Evolutionary conservation across 768 basidiomycete genomes (phyloP).

Genomic region (Lactarius trivialis): DNA sequence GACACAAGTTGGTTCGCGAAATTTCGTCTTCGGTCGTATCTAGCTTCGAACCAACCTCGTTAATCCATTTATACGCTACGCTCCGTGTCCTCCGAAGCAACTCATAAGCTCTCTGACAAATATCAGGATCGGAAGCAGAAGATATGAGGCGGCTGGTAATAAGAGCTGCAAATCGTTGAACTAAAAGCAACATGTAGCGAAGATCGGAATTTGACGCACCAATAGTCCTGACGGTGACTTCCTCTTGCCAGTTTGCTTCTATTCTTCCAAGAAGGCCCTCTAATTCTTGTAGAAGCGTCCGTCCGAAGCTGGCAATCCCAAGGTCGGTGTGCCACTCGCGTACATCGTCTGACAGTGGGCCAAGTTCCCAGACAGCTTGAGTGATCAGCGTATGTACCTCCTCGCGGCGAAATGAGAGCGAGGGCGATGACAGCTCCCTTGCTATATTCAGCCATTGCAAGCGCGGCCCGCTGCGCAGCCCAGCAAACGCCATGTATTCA

Average conservation of each 20-base stretch:
- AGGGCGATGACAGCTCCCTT: constrained; percentile 33
- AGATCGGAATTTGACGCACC: neutral
- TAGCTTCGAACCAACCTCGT: neutral
- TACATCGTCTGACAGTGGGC: constrained; percentile 24
- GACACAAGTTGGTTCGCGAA: neutral
- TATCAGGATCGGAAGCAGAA: neutral
- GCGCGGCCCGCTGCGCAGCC: constrained; percentile 37
- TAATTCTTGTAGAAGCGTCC: constrained; percentile 32
- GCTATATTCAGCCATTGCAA: constrained; percentile 34
- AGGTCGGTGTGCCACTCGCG: constrained; percentile 38
- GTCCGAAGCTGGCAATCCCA: constrained; percentile 29
- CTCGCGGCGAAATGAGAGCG: constrained; percentile 33
- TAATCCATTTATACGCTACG: neutral
- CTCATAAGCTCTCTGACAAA: neutral
- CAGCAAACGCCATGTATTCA: constrained; percentile 41
- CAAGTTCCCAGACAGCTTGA: constrained; percentile 42
- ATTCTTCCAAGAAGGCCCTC: constrained; percentile 32
- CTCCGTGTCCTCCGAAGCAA: neutral
- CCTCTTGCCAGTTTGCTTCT: constrained; percentile 36
- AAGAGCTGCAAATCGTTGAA: neutral
- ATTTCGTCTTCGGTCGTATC: neutral
- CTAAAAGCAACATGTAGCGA: too few relatives aligned
- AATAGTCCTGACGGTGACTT: neutral
- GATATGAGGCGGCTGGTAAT: neutral
- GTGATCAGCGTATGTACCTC: constrained; percentile 39